phyloP scores from a whole-genome alignment of 202 grass and related monocot species.

The Alloteropsis angusta region DNA sequence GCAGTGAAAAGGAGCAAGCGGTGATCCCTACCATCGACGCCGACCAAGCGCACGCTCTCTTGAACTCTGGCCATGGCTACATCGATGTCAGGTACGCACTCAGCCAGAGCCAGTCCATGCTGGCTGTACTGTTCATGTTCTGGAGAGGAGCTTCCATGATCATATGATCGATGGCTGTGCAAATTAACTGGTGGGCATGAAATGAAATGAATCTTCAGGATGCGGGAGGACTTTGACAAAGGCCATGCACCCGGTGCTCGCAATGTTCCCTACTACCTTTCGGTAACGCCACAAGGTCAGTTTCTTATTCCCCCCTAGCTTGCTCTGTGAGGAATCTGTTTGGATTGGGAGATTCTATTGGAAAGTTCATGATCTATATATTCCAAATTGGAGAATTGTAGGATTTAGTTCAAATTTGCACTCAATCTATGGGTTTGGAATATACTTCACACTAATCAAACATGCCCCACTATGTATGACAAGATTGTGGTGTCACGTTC shows the following conservation, averaged over 20 bases:
- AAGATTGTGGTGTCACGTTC: not conserved
- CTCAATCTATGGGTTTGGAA: not conserved
- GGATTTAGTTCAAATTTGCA: not conserved
- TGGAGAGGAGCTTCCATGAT: not conserved
- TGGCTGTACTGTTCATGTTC: not conserved
- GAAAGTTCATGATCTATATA: not conserved
- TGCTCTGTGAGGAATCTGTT: not conserved
- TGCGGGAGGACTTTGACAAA: conserved; percentile 57
- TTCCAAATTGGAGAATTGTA: not conserved
- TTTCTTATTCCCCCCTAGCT: not conserved
- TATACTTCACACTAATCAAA: not conserved
- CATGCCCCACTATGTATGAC: not conserved
- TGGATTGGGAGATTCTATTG: not conserved
- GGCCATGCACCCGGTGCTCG: conserved; percentile 48
- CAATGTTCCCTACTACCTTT: conserved; percentile 59
- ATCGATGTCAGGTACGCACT: conserved; percentile 41
- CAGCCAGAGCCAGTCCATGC: not conserved
- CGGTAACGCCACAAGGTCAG: conserved; percentile 48
- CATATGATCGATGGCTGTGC: not conserved
- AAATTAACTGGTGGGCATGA: not conserved
- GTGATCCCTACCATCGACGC: conserved; percentile 23
- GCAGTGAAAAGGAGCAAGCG: conserved; percentile 9
- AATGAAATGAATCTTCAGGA: conserved; percentile 17
- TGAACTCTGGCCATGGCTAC: conserved; percentile 35
- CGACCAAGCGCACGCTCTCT: conserved; percentile 9